Evolutionary conservation across 495 filamentous ascomycete species (phyloP).

Genomic region (Aspergillus kassunensis): DNA sequence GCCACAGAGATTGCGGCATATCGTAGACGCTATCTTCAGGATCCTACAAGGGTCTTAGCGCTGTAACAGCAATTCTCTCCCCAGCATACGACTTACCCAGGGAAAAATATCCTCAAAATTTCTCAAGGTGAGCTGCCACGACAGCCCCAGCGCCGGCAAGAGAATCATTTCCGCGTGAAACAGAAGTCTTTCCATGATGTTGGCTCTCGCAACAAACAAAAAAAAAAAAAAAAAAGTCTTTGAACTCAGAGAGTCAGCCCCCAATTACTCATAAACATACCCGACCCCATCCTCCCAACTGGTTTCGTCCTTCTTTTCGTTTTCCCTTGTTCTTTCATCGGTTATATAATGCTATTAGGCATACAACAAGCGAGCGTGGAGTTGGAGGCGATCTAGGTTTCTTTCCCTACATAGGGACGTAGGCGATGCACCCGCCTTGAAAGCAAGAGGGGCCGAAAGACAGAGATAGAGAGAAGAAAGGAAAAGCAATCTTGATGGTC

Average conservation of each 20-base stretch:
- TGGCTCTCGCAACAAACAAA: background rate
- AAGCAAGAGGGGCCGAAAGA: slow-evolving; percentile 1
- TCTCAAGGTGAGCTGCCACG: slow-evolving; percentile 34
- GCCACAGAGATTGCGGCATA: slow-evolving; percentile 78
- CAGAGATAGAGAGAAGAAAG: background rate
- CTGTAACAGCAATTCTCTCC: slow-evolving; percentile 33
- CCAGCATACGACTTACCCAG: background rate
- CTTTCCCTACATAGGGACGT: slow-evolving; percentile 5
- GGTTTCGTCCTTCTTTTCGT: slow-evolving; percentile 2
- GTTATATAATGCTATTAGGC: slow-evolving; percentile 18
- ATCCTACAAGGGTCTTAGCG: slow-evolving; percentile 46
- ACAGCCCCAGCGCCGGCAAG: slow-evolving; percentile 3
- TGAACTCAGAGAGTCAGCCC: background rate
- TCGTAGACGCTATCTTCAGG: slow-evolving; percentile 64
- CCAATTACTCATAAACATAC: slow-evolving; percentile 6
- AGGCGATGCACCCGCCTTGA: slow-evolving; percentile 10
- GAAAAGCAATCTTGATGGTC: background rate
- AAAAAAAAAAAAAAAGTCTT: no score
- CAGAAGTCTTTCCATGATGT: background rate
- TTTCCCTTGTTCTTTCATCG: slow-evolving; percentile 7
- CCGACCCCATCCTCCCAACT: background rate
- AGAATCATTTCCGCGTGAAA: background rate
- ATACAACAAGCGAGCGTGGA: slow-evolving; percentile 16
- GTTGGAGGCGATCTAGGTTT: slow-evolving; percentile 9
- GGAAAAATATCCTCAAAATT: slow-evolving; percentile 1